Conservation (phyloP, 2,329 filamentous ascomycete species). For the Epichloe festucae region DNA sequence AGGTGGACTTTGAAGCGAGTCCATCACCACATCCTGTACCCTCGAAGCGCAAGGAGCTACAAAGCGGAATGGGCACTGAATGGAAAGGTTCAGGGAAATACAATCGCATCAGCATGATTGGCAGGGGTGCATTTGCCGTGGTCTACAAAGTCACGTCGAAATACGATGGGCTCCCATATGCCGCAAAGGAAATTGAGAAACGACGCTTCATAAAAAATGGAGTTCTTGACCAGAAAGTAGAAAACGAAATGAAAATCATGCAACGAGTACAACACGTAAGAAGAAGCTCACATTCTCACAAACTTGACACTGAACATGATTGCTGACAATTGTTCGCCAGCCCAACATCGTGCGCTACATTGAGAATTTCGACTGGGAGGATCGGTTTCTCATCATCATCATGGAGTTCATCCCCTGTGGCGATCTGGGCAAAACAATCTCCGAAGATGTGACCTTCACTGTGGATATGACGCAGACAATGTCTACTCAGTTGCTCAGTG, state of each 20-base stretch:
- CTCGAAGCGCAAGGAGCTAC: slow-evolving; percentile 14
- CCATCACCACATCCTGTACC: slow-evolving; percentile 6
- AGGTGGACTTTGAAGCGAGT: slow-evolving; percentile 2
- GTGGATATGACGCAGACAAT: slow-evolving; percentile 61
- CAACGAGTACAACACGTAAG: slow-evolving; percentile 68
- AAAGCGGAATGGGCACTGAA: slow-evolving; percentile 34
- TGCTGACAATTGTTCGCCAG: slow-evolving; percentile 24
- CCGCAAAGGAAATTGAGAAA: slow-evolving; percentile 92
- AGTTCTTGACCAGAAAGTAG: slow-evolving; percentile 76
- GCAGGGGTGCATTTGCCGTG: slow-evolving; percentile 87
- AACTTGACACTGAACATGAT: neutral
- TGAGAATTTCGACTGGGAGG: slow-evolving; percentile 71
- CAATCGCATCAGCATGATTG: slow-evolving; percentile 69
- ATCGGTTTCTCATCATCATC: slow-evolving; percentile 83
- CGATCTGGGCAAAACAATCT: slow-evolving; percentile 66
- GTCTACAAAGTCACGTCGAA: slow-evolving; percentile 86
- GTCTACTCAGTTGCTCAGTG: slow-evolving; percentile 63
- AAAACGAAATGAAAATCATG: slow-evolving; percentile 98
- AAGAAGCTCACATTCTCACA: slow-evolving; percentile 2
- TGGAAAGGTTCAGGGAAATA: slow-evolving; percentile 81
- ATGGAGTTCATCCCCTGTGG: slow-evolving; percentile 86
- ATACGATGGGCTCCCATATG: slow-evolving; percentile 69
- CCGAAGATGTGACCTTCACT: slow-evolving; percentile 44
- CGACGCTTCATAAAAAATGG: slow-evolving; percentile 88
- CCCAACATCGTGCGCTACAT: slow-evolving; percentile 85